Evolutionary conservation across 139 green algal species (phyloP).

Genomic region (Tetradesmus lagerheimii): DNA sequence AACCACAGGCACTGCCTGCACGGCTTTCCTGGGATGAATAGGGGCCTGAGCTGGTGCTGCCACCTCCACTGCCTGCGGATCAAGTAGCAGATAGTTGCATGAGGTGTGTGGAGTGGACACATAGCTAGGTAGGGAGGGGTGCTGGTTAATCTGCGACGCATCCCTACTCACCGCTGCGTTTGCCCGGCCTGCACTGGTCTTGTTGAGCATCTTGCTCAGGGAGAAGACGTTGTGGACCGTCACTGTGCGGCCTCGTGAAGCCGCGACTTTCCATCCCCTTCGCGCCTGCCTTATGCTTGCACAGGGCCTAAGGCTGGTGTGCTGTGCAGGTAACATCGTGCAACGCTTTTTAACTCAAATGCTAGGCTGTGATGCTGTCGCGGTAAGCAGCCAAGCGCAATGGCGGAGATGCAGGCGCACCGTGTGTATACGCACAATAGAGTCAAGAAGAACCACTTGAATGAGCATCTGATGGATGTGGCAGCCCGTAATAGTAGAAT

Average conservation of each 20-base stretch:
- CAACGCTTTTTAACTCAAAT: background rate
- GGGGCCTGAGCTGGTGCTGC: background rate
- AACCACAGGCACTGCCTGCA: slow-evolving; percentile 1
- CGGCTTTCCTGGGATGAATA: slow-evolving; percentile 24
- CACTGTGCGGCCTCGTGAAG: background rate
- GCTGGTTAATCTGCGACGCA: background rate
- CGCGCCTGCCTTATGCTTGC: background rate
- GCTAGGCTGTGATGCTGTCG: background rate
- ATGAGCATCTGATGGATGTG: background rate
- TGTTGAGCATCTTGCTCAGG: slow-evolving; percentile 5
- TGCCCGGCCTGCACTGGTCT: background rate
- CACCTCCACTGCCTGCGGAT: slow-evolving; percentile 1
- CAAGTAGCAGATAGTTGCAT: background rate
- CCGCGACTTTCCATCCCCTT: background rate
- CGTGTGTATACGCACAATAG: background rate
- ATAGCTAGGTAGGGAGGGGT: background rate
- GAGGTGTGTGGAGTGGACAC: background rate
- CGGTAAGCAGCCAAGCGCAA: background rate
- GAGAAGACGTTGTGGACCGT: slow-evolving; percentile 25
- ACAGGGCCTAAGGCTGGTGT: background rate
- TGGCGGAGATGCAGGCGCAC: background rate
- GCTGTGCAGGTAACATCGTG: background rate
- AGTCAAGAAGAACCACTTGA: background rate
- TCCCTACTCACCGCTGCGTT: slow-evolving; percentile 20
- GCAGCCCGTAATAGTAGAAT: background rate